Evolutionary conservation across 2,329 filamentous ascomycete genomes (phyloP).

Genomic region (Apiospora malaysiana): DNA sequence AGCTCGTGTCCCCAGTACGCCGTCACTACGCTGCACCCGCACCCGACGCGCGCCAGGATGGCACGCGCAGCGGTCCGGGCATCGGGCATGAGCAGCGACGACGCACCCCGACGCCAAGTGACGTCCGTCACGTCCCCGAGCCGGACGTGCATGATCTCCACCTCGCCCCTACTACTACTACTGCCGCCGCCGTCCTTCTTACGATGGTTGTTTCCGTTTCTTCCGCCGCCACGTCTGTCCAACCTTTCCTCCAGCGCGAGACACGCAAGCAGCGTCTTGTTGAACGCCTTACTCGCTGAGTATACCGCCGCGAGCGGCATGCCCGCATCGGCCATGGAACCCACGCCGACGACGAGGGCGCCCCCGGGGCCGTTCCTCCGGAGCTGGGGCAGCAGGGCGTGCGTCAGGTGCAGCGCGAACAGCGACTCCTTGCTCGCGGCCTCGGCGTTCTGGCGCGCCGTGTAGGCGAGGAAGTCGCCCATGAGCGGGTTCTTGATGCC

Average conservation of each 20-base stretch:
- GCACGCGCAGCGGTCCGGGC: neutral
- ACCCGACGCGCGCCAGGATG: neutral
- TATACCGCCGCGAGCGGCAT: neutral
- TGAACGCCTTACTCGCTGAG: neutral
- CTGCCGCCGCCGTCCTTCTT: too few species aligned
- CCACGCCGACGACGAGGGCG: neutral
- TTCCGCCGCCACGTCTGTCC: too few species aligned
- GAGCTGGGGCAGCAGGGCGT: neutral
- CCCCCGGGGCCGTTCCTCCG: neutral
- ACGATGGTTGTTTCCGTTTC: too few species aligned
- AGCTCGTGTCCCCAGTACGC: slow-evolving; percentile 2
- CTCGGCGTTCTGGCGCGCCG: neutral
- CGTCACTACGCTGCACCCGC: neutral
- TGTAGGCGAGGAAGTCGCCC: neutral
- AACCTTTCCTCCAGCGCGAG: neutral
- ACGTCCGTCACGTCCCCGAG: neutral
- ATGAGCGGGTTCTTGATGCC: neutral
- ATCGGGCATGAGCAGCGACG: neutral
- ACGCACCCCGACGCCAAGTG: neutral
- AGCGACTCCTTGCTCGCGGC: neutral
- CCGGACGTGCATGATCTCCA: slow-evolving; percentile 1
- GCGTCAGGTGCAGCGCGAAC: slow-evolving; percentile 3
- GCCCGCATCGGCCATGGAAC: neutral
- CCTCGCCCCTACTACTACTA: neutral
- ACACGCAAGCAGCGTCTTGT: neutral